phyloP scores from a whole-genome alignment of 805 yeast species.

The Suhomyces prunicola region DNA sequence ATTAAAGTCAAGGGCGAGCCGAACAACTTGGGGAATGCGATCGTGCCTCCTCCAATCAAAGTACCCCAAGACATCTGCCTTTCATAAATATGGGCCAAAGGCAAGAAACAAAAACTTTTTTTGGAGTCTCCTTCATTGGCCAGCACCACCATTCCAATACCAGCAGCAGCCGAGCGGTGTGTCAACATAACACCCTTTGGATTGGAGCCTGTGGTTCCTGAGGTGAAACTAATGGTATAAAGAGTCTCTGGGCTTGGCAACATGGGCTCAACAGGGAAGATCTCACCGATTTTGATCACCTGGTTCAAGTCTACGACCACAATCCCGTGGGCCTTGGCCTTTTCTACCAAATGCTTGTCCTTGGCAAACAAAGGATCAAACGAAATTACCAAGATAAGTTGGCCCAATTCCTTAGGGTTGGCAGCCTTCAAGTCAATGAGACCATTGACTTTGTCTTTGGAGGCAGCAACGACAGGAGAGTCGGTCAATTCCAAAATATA shows the following conservation, averaged over 20 bases:
- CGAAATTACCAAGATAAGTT: constrained; percentile 52
- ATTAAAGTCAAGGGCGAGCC: constrained; percentile 23
- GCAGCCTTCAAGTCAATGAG: constrained; percentile 44
- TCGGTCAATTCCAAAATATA: constrained; percentile 33
- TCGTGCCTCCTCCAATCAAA: constrained; percentile 21
- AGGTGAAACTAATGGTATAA: constrained; percentile 25
- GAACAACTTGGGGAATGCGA: constrained; percentile 21
- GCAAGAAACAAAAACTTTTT: constrained; percentile 25
- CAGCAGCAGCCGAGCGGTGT: constrained; percentile 18
- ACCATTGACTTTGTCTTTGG: constrained; percentile 49
- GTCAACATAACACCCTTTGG: constrained; percentile 26
- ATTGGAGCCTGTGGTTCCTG: constrained; percentile 26
- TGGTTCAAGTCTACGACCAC: constrained; percentile 21
- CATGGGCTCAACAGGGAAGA: constrained; percentile 17
- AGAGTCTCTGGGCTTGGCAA: constrained; percentile 15
- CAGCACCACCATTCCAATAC: constrained; percentile 13
- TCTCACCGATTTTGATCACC: constrained; percentile 18
- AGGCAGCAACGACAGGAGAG: constrained; percentile 48
- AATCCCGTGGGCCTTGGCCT: constrained; percentile 13
- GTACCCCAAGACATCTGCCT: constrained; percentile 23
- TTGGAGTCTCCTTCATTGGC: constrained; percentile 1
- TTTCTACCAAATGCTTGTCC: constrained; percentile 57
- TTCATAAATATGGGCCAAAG: constrained; percentile 38
- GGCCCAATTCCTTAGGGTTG: constrained; percentile 28
- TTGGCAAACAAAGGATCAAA: constrained; percentile 48